Conservation (phyloP, 305 asterid genomes). For the Solanum chacoense region DNA sequence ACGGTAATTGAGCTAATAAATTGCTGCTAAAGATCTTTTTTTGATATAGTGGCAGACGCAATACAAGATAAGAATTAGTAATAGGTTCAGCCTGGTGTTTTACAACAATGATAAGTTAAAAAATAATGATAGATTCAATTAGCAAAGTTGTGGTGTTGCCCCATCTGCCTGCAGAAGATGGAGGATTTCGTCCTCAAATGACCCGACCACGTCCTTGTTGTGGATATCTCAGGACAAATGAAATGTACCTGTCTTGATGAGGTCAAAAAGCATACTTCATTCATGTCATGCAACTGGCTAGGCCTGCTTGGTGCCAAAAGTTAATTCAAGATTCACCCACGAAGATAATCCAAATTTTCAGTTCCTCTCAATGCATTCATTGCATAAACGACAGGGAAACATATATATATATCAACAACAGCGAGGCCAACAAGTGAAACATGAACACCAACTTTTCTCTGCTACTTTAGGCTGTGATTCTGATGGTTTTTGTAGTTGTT, state of each 20-base stretch:
- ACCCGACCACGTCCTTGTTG: neutral
- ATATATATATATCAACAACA: conserved; percentile 37
- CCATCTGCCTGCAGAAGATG: neutral
- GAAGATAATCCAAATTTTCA: neutral
- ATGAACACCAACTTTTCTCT: conserved; percentile 33
- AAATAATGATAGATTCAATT: neutral
- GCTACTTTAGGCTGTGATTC: conserved; percentile 12
- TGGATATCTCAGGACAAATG: neutral
- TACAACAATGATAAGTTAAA: neutral
- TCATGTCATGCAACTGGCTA: neutral
- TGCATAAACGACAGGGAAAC: neutral
- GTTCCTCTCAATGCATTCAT: neutral
- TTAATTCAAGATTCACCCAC: neutral
- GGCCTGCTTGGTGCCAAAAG: neutral
- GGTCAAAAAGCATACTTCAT: neutral
- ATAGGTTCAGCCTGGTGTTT: neutral
- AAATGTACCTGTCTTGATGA: neutral
- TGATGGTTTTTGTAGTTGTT: neutral
- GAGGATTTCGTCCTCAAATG: neutral
- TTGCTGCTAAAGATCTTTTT: neutral
- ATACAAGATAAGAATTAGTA: neutral
- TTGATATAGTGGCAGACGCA: neutral
- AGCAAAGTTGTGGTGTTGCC: neutral
- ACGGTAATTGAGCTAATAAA: neutral
- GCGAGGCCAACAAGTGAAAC: conserved; percentile 46